Conservation (phyloP, 2,329 filamentous ascomycete genomes). For the Pseudodiploospora longispora region DNA sequence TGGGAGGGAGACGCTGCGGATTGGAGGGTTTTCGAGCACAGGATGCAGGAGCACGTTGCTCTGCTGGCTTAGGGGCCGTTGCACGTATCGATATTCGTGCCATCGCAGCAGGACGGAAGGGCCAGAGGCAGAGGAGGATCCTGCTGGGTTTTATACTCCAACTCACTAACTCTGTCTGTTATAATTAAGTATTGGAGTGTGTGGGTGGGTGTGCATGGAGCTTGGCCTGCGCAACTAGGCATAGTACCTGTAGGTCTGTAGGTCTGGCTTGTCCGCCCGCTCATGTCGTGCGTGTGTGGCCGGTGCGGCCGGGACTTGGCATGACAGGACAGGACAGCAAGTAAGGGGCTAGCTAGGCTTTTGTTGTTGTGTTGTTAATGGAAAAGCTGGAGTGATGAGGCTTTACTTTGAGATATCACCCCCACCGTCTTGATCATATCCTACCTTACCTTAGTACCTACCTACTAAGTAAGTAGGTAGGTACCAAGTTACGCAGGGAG, state of each 20-base stretch:
- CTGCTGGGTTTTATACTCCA: constrained; percentile 32
- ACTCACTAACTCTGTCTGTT: constrained; percentile 11
- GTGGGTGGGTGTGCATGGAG: constrained; percentile 11
- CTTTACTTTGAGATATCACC: constrained; percentile 9
- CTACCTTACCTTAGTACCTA: no score
- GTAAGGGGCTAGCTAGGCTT: constrained; percentile 1
- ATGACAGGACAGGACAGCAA: constrained; percentile 2
- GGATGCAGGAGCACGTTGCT: constrained; percentile 17
- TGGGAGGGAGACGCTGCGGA: no score
- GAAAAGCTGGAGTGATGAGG: no score
- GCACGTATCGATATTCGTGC: constrained; percentile 29
- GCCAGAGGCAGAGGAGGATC: constrained; percentile 21
- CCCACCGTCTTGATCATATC: no score
- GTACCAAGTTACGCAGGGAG: no score
- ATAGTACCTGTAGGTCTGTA: no score
- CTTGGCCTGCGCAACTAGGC: constrained; percentile 6
- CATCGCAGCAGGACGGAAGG: constrained; percentile 28
- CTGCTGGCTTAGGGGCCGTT: constrained; percentile 30
- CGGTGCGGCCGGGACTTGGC: constrained; percentile 4
- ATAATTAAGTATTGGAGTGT: neutral
- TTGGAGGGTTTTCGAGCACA: constrained; percentile 3
- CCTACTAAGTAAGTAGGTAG: no score
- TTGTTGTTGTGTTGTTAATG: neutral
- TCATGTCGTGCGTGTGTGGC: constrained; percentile 6
- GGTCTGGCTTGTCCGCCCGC: constrained; percentile 2